These are phyloP conservation scores for Monosporascus sp. DNA, from an alignment of 2,329 filamentous ascomycete species.

Conservation along the genomic window DNA sequence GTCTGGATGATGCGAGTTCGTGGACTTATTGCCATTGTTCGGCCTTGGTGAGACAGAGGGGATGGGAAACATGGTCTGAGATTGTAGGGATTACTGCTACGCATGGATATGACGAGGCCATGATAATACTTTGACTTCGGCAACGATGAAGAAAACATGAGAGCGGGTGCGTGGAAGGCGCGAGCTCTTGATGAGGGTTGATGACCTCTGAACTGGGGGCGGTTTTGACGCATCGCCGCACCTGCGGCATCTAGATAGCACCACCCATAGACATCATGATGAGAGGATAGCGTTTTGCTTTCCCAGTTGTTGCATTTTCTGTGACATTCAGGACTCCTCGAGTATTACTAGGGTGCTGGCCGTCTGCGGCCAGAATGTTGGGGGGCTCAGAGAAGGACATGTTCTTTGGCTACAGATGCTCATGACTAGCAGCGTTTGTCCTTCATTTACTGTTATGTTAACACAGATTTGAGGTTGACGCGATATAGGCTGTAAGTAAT, in stretches of 20 bases:
- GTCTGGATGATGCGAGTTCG: constrained; percentile 7
- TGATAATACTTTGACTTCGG: constrained; percentile 21
- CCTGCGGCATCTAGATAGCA: constrained; percentile 30
- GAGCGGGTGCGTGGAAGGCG: constrained; percentile 17
- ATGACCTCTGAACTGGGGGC: constrained; percentile 17
- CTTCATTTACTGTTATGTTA: too few relatives aligned
- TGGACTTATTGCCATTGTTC: constrained; percentile 1
- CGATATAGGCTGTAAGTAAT: too few relatives aligned
- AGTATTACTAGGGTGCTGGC: not conserved
- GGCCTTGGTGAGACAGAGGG: not conserved
- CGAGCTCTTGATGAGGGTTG: constrained; percentile 18
- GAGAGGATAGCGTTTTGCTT: constrained; percentile 10
- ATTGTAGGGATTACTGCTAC: constrained; percentile 9
- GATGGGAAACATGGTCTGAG: constrained; percentile 3
- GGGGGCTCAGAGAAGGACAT: too few relatives aligned
- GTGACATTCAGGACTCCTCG: not conserved
- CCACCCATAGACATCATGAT: constrained; percentile 26
- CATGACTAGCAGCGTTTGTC: too few relatives aligned
- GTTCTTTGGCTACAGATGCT: too few relatives aligned
- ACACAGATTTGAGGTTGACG: too few relatives aligned
- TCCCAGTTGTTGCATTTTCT: not conserved
- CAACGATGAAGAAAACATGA: constrained; percentile 18
- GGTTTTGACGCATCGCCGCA: constrained; percentile 26
- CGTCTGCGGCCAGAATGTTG: too few relatives aligned
- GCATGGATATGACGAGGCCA: constrained; percentile 18